A percentile compares a stretch with the other conserved stretches of the same genome.
Evolutionary conservation across 2,329 filamentous ascomycete species (phyloP).

Genomic region (Macroventuria anomochaeta): DNA sequence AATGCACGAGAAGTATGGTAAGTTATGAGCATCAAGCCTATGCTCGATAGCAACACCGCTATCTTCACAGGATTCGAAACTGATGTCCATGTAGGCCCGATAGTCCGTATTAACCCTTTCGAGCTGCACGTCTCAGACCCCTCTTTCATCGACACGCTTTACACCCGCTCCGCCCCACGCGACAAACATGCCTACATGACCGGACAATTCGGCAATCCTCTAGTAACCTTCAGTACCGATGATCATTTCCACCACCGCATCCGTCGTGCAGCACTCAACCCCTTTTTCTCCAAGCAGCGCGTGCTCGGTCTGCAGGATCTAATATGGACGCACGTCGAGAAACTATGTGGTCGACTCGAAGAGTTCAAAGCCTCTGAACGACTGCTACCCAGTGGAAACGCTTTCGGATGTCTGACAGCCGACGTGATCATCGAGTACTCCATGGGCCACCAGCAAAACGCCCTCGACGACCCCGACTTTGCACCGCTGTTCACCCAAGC

Average conservation of each 20-base stretch:
- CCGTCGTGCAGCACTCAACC: conserved; percentile 1
- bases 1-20: conserved; percentile 42
- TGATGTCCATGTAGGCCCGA: conserved; percentile 27
- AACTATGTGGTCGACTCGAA: neutral
- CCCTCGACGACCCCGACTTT: neutral
- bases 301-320: neutral
- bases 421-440: conserved; percentile 8
- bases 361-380: neutral
- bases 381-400: neutral
- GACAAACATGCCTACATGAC: conserved; percentile 4
- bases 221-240: neutral
- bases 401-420: conserved; percentile 3
- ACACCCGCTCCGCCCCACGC: conserved; percentile 15
- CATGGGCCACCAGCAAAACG: conserved; percentile 1
- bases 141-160: conserved; percentile 33
- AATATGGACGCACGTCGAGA: conserved; percentile 8
- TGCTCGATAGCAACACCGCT: no score
- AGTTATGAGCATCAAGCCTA: neutral
- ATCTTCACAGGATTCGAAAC: no score
- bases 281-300: conserved; percentile 14
- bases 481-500: conserved; percentile 4
- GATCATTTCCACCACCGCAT: conserved; percentile 3
- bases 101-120: conserved; percentile 37
- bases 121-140: conserved; percentile 37
- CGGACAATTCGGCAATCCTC: neutral